Evolutionary conservation across 768 basidiomycete genomes (phyloP), one percentile per base, ranked within the genome.

Genomic region (Lactarius hengduanensis): DNA sequence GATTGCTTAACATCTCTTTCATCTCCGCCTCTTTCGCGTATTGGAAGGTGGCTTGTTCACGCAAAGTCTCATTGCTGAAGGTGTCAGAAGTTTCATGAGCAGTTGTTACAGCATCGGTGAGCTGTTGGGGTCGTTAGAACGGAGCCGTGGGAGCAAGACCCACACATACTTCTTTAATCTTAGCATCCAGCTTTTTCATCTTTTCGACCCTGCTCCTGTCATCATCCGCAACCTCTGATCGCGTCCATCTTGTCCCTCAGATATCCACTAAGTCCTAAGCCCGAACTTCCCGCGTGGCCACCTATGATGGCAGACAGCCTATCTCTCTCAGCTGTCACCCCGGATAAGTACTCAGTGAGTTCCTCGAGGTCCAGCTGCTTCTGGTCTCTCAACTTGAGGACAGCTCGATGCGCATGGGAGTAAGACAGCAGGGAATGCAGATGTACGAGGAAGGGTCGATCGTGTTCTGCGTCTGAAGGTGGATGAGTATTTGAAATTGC

Each of bases 321-420:
- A 73, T 99, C 97, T 26, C 97, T 88, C 77, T 99, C 97, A 13
- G 88, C 81, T 0, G 93, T 94, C 55, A 98, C 88, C n/a, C 90
- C 91, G 7, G 92, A 91, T 15, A 99, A 82, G 76, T 98, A 98
- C 61, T 94, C 92, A 2, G 94, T 94, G 10, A 98, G 84, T 75
- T 98, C 96, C 77, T 99, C 97, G 69, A 98, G 96, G 74, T 99
- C 97, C 63, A 98, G 86, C 76, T 99, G 97, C 76, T 98, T 99
- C 78, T 98, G 97, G 75, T 98, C 97, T 55, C 97, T 88, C 36
- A 97, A 83, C 77, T 93, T 96, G 70, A 99, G 84, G 26, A 98
- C 94, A n/a, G 90, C 87, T 60, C 93, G 89, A 71, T 98, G 96
- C 36, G 92, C 89, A 74, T 94, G 88, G 2, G 94, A 93, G 77